A percentile compares a stretch with the other conserved stretches of the same genome.
Conservation (phyloP, 345 rosid species). For the Brassica juncea region DNA sequence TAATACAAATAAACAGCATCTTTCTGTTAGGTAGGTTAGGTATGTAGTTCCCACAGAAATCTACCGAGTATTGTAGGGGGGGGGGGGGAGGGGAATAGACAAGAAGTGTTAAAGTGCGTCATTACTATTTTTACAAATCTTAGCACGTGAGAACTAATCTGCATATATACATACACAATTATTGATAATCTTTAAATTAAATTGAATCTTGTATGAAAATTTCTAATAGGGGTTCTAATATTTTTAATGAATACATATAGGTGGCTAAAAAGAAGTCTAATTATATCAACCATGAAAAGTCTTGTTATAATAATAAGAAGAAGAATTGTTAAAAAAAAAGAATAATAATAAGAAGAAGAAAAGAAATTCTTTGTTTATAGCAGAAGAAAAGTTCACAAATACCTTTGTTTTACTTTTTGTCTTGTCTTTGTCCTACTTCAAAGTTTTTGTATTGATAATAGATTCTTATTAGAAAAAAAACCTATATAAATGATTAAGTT, state of each 20-base stretch:
- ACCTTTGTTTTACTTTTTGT: constrained; percentile 25
- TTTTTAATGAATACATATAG: background rate
- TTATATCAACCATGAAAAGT: background rate
- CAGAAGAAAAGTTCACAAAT: constrained; percentile 38
- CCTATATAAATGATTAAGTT: constrained; percentile 14
- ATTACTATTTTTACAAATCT: background rate
- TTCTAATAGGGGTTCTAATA: background rate
- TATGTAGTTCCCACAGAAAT: no score
- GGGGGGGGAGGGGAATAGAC: no score
- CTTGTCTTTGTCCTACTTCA: constrained; percentile 39
- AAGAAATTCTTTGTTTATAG: constrained; percentile 36
- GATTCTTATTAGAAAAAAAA: constrained; percentile 32
- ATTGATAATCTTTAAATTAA: background rate
- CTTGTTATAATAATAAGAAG: background rate
- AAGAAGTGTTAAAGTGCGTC: no score
- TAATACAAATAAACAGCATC: no score
- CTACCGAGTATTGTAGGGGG: no score
- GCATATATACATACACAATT: background rate
- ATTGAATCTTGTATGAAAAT: background rate
- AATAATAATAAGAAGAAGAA: background rate
- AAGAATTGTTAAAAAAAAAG: no score
- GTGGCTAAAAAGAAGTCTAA: background rate
- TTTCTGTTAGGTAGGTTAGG: no score
- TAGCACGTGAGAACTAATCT: constrained; percentile 6
- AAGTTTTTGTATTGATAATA: constrained; percentile 20